Conservation (phyloP, 2,329 filamentous ascomycete genomes). For the Fusarium anguioides region DNA sequence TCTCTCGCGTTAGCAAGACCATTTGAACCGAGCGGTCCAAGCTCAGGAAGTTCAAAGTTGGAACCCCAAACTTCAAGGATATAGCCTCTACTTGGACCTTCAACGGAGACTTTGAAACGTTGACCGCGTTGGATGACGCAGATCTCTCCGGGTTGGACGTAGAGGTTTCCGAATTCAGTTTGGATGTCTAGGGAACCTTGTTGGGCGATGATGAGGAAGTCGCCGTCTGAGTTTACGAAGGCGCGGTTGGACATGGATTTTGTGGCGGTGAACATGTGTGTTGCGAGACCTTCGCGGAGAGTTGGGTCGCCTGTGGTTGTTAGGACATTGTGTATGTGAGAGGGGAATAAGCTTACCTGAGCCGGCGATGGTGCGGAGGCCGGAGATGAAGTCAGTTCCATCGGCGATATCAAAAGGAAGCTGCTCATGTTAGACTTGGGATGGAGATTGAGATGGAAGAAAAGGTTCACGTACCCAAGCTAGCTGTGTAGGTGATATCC, state of each 20-base stretch:
- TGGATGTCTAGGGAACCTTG: constrained; percentile 74
- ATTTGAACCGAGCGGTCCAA: constrained; percentile 74
- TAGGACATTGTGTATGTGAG: background rate
- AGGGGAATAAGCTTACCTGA: constrained; percentile 43
- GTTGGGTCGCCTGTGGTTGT: constrained; percentile 54
- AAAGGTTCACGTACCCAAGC: constrained; percentile 33
- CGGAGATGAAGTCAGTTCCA: constrained; percentile 44
- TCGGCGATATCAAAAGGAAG: constrained; percentile 55
- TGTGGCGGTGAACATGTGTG: constrained; percentile 61
- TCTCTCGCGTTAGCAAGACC: constrained; percentile 73
- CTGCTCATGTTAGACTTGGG: background rate
- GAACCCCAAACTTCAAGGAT: constrained; percentile 74
- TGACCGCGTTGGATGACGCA: constrained; percentile 74
- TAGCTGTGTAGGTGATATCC: constrained; percentile 40
- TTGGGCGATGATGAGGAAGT: constrained; percentile 74
- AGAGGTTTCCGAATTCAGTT: constrained; percentile 72
- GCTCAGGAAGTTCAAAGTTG: constrained; percentile 73
- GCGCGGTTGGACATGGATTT: constrained; percentile 59
- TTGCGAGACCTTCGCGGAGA: constrained; percentile 60
- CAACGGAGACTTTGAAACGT: constrained; percentile 53
- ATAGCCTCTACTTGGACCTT: constrained; percentile 72
- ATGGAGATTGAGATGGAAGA: background rate
- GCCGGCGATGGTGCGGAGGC: constrained; percentile 61
- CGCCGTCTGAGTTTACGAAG: constrained; percentile 70
- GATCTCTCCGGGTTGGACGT: constrained; percentile 76